These are phyloP conservation scores for Xylogone sp. DNA, from an alignment of 2,329 filamentous ascomycete genomes.

Conservation along the genomic window DNA sequence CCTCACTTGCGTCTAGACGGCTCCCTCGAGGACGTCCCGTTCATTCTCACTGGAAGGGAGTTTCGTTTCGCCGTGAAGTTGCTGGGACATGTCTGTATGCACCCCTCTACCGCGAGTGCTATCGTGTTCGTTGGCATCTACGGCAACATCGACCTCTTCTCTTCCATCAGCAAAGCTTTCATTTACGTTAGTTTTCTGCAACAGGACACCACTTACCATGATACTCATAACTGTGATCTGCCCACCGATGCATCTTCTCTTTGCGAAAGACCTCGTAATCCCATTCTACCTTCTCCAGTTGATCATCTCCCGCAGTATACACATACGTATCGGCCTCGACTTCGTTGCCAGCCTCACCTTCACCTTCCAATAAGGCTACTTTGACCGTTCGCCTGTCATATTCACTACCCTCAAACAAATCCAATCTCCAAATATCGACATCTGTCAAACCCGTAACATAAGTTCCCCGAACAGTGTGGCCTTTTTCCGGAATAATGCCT, in stretches of 20 bases:
- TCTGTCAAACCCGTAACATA: conserved; percentile 75
- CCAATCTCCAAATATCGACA: conserved; percentile 70
- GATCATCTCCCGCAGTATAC: conserved; percentile 42
- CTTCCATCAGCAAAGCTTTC: not conserved
- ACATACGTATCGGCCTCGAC: conserved; percentile 62
- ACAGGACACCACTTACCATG: conserved; percentile 12
- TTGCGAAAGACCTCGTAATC: conserved; percentile 79
- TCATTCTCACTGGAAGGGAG: not conserved
- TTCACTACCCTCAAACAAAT: conserved; percentile 76
- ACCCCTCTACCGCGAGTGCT: not conserved
- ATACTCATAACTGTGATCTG: conserved; percentile 19
- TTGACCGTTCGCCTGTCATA: conserved; percentile 57
- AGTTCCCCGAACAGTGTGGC: conserved; percentile 66
- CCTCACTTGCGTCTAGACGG: not conserved
- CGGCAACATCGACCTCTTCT: not conserved
- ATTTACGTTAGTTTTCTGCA: not conserved
- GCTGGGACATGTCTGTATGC: not conserved
- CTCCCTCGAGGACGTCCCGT: not conserved
- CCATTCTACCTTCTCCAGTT: conserved; percentile 75
- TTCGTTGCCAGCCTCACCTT: conserved; percentile 32
- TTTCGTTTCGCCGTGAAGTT: not conserved
- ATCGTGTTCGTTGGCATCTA: not conserved
- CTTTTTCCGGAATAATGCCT: conserved; percentile 58
- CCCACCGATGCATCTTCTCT: conserved; percentile 62
- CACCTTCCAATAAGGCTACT: conserved; percentile 43